Conservation (phyloP, 768 basidiomycete genomes). For the Hygrophorus pudorinus region DNA sequence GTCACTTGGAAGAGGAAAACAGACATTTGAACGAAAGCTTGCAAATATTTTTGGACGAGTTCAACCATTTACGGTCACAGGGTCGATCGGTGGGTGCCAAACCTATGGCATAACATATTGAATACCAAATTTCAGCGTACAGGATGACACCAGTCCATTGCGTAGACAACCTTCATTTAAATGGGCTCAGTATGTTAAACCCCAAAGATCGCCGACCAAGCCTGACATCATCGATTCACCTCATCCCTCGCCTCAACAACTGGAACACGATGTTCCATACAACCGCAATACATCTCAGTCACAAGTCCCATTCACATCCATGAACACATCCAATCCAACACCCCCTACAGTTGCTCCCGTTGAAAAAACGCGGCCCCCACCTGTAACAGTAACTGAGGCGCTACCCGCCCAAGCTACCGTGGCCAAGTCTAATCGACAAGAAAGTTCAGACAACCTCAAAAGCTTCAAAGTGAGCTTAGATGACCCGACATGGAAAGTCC, state of each 20-base stretch:
- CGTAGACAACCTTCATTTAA: slow-evolving; percentile 77
- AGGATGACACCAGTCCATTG: slow-evolving; percentile 38
- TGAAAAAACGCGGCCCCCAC: slow-evolving; percentile 12
- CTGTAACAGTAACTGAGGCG: slow-evolving; percentile 24
- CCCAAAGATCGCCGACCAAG: slow-evolving; percentile 75
- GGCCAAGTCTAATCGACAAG: slow-evolving; percentile 46
- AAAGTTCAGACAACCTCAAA: slow-evolving; percentile 71
- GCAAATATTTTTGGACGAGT: slow-evolving; percentile 57
- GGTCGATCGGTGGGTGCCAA: slow-evolving; percentile 29
- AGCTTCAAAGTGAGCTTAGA: slow-evolving; percentile 97
- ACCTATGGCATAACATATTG: slow-evolving; percentile 6
- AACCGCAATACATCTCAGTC: slow-evolving; percentile 20
- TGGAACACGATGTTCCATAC: slow-evolving; percentile 57
- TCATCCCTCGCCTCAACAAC: slow-evolving; percentile 67
- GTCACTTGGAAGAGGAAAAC: slow-evolving; percentile 70
- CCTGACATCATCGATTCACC: slow-evolving; percentile 60
- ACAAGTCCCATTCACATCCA: slow-evolving; percentile 5
- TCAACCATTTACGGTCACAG: slow-evolving; percentile 30
- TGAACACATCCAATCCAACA: background rate
- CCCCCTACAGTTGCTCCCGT: slow-evolving; percentile 9
- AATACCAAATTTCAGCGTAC: slow-evolving; percentile 8
- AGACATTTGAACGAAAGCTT: slow-evolving; percentile 53
- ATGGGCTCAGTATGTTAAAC: slow-evolving; percentile 77
- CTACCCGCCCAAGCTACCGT: slow-evolving; percentile 22
- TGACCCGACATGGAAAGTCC: slow-evolving; percentile 97